These are phyloP conservation scores for Psilocybe subaeruginosa DNA, from an alignment of 768 basidiomycete species.

Conservation along the genomic window DNA sequence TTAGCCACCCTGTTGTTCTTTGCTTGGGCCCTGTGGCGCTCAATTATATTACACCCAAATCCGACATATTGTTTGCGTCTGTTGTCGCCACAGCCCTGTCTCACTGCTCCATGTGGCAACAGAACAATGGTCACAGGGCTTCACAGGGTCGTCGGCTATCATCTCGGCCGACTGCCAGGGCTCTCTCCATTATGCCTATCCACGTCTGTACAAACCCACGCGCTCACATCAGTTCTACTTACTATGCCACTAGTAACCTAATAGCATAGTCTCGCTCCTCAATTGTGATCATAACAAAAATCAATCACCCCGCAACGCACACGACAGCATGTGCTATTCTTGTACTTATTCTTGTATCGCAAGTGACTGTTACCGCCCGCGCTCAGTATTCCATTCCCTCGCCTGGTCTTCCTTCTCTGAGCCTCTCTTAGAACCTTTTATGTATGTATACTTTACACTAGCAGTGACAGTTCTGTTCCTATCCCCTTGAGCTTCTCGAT, in stretches of 20 bases:
- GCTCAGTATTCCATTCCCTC: neutral
- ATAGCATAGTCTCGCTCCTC: no score
- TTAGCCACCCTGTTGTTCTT: constrained; percentile 8
- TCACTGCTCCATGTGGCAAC: constrained; percentile 5
- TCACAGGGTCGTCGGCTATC: constrained; percentile 3
- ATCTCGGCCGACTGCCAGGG: neutral
- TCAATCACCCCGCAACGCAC: neutral
- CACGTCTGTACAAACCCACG: neutral
- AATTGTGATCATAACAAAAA: no score
- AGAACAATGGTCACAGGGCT: neutral
- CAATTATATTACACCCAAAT: constrained; percentile 11
- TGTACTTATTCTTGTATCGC: no score
- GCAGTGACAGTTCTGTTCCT: neutral
- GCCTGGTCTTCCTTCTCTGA: neutral
- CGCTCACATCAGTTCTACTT: neutral
- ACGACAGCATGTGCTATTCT: neutral
- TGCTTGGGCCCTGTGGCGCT: constrained; percentile 19
- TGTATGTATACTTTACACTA: neutral
- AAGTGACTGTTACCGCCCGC: neutral
- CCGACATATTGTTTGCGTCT: neutral
- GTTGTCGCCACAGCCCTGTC: neutral
- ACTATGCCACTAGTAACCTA: neutral
- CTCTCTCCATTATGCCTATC: neutral
- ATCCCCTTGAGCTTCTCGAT: neutral
- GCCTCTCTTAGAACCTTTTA: neutral